Evolutionary conservation across 2,329 filamentous ascomycete species (phyloP).

Genomic region (Blumeriella jaapii): DNA sequence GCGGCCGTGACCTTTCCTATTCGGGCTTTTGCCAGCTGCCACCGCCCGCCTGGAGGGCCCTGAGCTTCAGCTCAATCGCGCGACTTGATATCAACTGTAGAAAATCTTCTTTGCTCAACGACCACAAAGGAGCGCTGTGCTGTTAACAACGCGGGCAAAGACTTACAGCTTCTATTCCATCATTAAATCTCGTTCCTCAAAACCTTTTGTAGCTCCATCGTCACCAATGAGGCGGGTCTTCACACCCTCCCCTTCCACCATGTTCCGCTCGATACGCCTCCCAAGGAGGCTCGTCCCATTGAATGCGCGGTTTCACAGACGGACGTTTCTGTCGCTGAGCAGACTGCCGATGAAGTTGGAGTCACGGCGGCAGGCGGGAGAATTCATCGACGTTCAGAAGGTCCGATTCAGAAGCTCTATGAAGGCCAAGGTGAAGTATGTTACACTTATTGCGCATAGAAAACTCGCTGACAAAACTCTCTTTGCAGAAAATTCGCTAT

Average conservation of each 20-base stretch:
- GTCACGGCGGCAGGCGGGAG: constrained; percentile 13
- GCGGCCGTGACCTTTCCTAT: too few species aligned
- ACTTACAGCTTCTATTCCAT: too few species aligned
- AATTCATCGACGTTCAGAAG: constrained; percentile 16
- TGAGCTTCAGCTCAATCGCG: neutral
- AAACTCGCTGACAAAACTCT: constrained; percentile 1
- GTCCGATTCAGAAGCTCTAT: constrained; percentile 19
- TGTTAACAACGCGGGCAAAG: too few species aligned
- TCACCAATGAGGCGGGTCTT: constrained; percentile 23
- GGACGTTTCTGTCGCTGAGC: constrained; percentile 16
- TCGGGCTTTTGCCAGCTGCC: too few species aligned
- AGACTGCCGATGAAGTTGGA: constrained; percentile 20
- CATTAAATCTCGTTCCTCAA: too few species aligned
- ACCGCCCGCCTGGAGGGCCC: neutral
- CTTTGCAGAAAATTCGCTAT: constrained; percentile 21
- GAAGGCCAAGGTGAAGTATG: constrained; percentile 12
- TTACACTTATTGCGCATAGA: neutral
- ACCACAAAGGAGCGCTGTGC: too few species aligned
- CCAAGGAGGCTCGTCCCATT: constrained; percentile 6
- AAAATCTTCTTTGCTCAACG: too few species aligned
- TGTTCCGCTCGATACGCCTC: constrained; percentile 22
- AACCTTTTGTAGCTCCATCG: too few species aligned
- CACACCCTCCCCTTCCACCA: constrained; percentile 10
- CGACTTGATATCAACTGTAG: too few species aligned
- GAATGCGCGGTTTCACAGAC: constrained; percentile 14